Conservation (phyloP, 2,329 filamentous ascomycete species). For the Colletotrichum ledebouriae region DNA sequence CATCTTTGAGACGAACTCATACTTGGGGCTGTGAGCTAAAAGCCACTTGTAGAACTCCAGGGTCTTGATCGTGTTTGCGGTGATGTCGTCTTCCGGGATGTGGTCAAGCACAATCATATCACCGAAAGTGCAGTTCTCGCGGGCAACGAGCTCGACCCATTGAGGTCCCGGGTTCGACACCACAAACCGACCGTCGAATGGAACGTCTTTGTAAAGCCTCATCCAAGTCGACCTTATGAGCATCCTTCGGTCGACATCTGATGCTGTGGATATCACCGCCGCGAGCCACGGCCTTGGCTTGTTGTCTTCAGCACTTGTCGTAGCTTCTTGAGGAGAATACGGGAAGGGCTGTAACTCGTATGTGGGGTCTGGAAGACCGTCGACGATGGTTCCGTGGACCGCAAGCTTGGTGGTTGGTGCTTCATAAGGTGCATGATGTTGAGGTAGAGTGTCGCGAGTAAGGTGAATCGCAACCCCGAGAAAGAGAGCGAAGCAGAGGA, state of each 20-base stretch:
- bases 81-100: constrained; percentile 49
- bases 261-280: constrained; percentile 49
- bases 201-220: constrained; percentile 48
- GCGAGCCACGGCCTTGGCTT: constrained; percentile 47
- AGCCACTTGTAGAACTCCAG: constrained; percentile 52
- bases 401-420: constrained; percentile 31
- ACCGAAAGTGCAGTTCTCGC: constrained; percentile 51
- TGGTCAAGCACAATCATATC: constrained; percentile 53
- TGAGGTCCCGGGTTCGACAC: constrained; percentile 48
- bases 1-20: constrained; percentile 52
- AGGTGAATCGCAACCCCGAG: constrained; percentile 25
- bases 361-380: constrained; percentile 21
- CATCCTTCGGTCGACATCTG: constrained; percentile 48
- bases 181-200: constrained; percentile 50
- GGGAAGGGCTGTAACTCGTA: constrained; percentile 47
- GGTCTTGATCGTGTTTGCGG: constrained; percentile 52
- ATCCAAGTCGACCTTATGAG: constrained; percentile 52
- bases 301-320: background rate
- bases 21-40: constrained; percentile 43
- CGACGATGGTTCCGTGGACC: constrained; percentile 39
- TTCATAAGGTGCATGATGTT: constrained; percentile 37
- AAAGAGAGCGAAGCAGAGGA: constrained; percentile 22
- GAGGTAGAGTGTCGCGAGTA: constrained; percentile 12
- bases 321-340: constrained; percentile 44
- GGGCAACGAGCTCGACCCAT: constrained; percentile 47